Evolutionary conservation across 768 basidiomycete genomes (phyloP), one percentile per base, ranked within the genome.

Genomic region (Thelephora aurantiotincta): DNA sequence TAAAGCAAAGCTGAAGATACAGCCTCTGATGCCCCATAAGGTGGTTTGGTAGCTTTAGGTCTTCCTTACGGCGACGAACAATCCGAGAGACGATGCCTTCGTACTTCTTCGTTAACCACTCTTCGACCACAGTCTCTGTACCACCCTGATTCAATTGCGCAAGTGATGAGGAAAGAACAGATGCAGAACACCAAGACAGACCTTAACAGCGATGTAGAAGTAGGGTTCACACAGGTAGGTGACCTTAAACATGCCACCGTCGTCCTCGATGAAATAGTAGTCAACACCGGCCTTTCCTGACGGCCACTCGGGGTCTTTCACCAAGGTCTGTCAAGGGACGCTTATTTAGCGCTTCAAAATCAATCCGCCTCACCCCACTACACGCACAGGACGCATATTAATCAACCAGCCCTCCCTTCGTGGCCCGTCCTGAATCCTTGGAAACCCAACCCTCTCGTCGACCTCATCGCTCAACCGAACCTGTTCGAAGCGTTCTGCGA

Each of bases 221-320:
- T 99, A 98, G 0, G 96, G 94, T 58, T 98, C 94, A 58, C 93
- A 94, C 48, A 78, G 74, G 52, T 84, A 71, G 5, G 94, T 98
- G 54, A 78, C 81, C 63, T 98, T 99, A 74, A 99, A 98, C 80
- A 87, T 87, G 20, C 77, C 78, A 5, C 96, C 96, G 50, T 98
- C 92, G 57, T 97, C 93, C 66, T 97, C 82, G 53, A 99, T 90
- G 58, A 99, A 98, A 61, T 94, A 98, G 55, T 79, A 94, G 56
- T 99, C 92, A 11, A 99, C 93, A 6, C 84, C 96, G 2, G 90
- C 82, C 55, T 77, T 80, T 16, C 93, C 96, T 7, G 76, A 76
- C 5, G 87, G 77, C 70, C 81, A 82, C 37, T 87, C 82, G 5
- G 90, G 66, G 57, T 93, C 91, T 62, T 89, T 87, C 13, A 96